Conservation (phyloP, 352 stramenopile species). For the Phytophthora megakarya region DNA sequence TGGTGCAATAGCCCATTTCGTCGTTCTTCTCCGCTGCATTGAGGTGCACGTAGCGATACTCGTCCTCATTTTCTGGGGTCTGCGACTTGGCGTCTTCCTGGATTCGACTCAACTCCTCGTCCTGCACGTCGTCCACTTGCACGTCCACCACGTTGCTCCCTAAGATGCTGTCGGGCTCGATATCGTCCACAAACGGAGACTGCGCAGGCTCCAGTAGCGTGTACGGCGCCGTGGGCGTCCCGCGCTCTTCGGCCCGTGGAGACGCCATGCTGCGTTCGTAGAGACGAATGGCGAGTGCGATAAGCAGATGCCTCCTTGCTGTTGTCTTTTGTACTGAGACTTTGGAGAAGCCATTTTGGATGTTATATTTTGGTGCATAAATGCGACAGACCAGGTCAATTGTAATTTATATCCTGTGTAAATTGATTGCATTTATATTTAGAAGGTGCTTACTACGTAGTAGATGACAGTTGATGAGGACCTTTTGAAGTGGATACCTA, state of each 20-base stretch:
- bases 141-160: constrained; percentile 38
- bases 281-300: constrained; percentile 4
- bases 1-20: constrained; percentile 65
- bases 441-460: background rate
- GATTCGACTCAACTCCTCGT: constrained; percentile 24
- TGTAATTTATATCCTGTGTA: constrained; percentile 10
- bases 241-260: constrained; percentile 14
- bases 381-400: constrained; percentile 1
- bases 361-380: constrained; percentile 15
- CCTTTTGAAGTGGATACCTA: background rate
- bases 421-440: background rate
- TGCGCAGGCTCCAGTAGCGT: constrained; percentile 20
- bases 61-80: constrained; percentile 37
- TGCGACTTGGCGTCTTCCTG: constrained; percentile 14
- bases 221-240: constrained; percentile 34
- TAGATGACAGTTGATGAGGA: background rate
- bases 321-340: constrained; percentile 19
- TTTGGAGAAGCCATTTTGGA: constrained; percentile 10
- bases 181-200: constrained; percentile 23
- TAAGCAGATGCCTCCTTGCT: background rate
- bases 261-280: constrained; percentile 6
- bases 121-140: constrained; percentile 31
- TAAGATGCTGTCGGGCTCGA: constrained; percentile 34
- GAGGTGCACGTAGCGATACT: constrained; percentile 72
- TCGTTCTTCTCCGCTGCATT: constrained; percentile 71